Conservation (phyloP, 2,329 filamentous ascomycete genomes). For the Phaeosphaeriaceae sp. region DNA sequence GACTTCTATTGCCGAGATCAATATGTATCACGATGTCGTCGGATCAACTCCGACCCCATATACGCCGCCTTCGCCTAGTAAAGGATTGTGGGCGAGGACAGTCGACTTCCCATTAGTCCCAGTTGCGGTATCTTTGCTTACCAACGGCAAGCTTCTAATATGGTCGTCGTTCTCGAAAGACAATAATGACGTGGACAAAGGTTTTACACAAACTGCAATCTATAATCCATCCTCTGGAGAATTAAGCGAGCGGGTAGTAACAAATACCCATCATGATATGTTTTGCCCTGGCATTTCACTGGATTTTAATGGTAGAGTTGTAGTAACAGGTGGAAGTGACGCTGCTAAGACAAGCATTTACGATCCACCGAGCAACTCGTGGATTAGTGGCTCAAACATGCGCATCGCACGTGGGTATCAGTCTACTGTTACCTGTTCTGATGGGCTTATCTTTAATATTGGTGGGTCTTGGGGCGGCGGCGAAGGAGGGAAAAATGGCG, state of each 20-base stretch:
- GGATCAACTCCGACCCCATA: conserved; percentile 21
- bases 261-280: conserved; percentile 60
- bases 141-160: conserved; percentile 32
- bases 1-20: conserved; percentile 33
- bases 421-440: conserved; percentile 56
- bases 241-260: conserved; percentile 19
- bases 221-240: conserved; percentile 36
- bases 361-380: conserved; percentile 52
- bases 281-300: conserved; percentile 63
- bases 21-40: conserved; percentile 28
- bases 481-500: conserved; percentile 60
- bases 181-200: conserved; percentile 24
- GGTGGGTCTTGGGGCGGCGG: conserved; percentile 65
- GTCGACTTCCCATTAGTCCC: conserved; percentile 38
- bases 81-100: conserved; percentile 33
- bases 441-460: conserved; percentile 64
- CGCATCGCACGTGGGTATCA: conserved; percentile 67
- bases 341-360: conserved; percentile 54
- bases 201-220: conserved; percentile 40
- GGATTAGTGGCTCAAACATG: conserved; percentile 58
- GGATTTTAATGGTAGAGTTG: conserved; percentile 56
- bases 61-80: conserved; percentile 21
- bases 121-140: conserved; percentile 29
- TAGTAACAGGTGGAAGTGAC: conserved; percentile 62
- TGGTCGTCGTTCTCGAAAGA: conserved; percentile 31